phyloP scores from a whole-genome alignment of 805 yeast species.

The Suhomyces tanzawaensis region DNA sequence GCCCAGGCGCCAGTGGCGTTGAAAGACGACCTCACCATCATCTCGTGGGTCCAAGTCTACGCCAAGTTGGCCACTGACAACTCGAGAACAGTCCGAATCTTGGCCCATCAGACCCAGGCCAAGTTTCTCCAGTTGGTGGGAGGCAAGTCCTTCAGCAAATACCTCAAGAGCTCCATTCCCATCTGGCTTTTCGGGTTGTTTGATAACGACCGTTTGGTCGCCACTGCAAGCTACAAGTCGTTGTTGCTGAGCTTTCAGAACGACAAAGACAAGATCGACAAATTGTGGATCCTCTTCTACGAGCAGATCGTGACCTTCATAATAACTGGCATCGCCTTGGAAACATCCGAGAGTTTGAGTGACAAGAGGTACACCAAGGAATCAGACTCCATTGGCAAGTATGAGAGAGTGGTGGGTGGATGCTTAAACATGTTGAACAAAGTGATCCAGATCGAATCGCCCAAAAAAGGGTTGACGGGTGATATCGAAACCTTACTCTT shows the following conservation, averaged over 20 bases:
- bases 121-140: constrained; percentile 44
- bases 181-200: constrained; percentile 68
- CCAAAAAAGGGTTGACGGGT: background rate
- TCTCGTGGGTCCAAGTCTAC: constrained; percentile 76
- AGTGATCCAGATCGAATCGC: constrained; percentile 2
- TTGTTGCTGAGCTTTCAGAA: constrained; percentile 56
- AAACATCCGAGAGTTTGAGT: constrained; percentile 61
- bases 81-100: constrained; percentile 59
- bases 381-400: constrained; percentile 66
- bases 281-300: constrained; percentile 58
- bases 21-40: constrained; percentile 51
- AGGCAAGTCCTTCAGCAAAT: constrained; percentile 57
- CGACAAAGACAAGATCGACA: constrained; percentile 46
- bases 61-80: constrained; percentile 75
- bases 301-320: constrained; percentile 55
- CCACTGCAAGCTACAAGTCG: constrained; percentile 46
- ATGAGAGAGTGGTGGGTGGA: constrained; percentile 52
- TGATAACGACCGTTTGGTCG: constrained; percentile 66
- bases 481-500: constrained; percentile 1
- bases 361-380: constrained; percentile 69
- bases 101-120: constrained; percentile 66
- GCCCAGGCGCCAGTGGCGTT: constrained; percentile 4
- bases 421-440: constrained; percentile 48
- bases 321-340: constrained; percentile 51
- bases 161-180: constrained; percentile 70